phyloP scores from a whole-genome alignment of 2,329 filamentous ascomycete genomes.

The Onygenales sp. region DNA sequence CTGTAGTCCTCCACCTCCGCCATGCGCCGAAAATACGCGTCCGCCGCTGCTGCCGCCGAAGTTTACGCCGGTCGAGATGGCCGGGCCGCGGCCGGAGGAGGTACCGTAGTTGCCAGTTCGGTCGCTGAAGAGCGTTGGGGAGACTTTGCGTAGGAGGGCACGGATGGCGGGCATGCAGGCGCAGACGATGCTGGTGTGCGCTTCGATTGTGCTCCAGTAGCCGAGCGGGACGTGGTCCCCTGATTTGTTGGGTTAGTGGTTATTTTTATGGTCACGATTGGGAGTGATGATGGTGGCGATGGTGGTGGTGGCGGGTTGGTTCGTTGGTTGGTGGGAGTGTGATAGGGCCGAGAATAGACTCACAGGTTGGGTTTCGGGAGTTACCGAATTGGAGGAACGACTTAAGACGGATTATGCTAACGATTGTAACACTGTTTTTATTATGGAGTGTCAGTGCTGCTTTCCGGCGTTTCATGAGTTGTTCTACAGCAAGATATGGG shows the following conservation, averaged over 20 bases:
- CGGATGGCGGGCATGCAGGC: slow-evolving; percentile 1
- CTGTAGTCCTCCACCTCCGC: neutral
- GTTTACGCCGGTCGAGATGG: neutral
- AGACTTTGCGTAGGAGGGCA: neutral
- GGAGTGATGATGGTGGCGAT: no score
- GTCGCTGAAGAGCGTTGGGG: neutral
- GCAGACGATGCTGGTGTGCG: neutral
- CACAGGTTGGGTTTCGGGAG: neutral
- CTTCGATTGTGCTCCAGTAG: neutral
- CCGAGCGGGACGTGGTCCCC: neutral
- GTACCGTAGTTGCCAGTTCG: neutral
- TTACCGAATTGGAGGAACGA: neutral
- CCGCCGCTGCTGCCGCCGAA: neutral
- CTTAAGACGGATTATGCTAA: neutral
- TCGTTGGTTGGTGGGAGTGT: neutral
- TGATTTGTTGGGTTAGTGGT: neutral
- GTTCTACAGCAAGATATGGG: neutral
- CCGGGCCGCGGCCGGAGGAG: neutral
- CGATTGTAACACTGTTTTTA: neutral
- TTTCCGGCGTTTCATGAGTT: neutral
- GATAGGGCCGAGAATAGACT: neutral
- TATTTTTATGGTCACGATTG: no score
- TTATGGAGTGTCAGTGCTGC: neutral
- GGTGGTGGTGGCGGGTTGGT: neutral
- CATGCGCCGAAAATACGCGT: neutral